Base-by-base conservation (phyloP, 768 basidiomycete species). In the Suillus tomentosus region DNA sequence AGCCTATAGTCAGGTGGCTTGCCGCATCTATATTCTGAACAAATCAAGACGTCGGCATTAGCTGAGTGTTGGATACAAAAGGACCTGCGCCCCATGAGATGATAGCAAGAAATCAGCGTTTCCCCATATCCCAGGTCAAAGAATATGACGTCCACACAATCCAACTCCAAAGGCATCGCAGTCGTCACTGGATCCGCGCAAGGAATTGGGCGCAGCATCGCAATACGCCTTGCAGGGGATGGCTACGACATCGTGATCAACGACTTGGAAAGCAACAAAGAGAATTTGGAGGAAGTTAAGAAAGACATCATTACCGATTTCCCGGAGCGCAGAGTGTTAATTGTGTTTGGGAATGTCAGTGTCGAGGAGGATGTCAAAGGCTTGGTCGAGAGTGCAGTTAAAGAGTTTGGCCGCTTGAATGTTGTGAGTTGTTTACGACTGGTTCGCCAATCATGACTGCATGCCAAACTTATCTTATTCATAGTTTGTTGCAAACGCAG, bases 211-310 rank as follows among this genome's bases (percentile, higher is more conserved):
- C 71, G 71, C 3, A 59, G 60, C 17, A 78, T 79, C 22, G 77
- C 79, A 19, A 63, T 79, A 24, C 69, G 73, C 42, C 76, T 80
- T 17, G 79, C 78, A 1, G 65, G 61, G 7, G 77, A 79, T 31
- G 79, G 79, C 0, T 77, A 74, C 43, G 75, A 79, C 34, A 59
- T 80, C 14, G 76, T 67, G 1, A 58, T 80, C 22, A 79, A 76
- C 65, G 77, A 79, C 62, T 62, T 80, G 19, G n/a, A 66, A 2
- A n/a, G 24, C 1, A 71, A 73, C 43, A 62, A 65, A n/a, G 50
- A 47, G 1, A 50, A 60, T 0, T 71, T 78, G 0, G 70, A 70
- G 10, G 45, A 54, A 19, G 22, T 56, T 19, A 63, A 15, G 24
- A 58, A 70, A 19, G 64, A 73, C 42, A 73, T 74, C 10, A 15